Base-by-base conservation (phyloP, 2,329 filamentous ascomycete species). In the Fonsecaea nubica region DNA sequence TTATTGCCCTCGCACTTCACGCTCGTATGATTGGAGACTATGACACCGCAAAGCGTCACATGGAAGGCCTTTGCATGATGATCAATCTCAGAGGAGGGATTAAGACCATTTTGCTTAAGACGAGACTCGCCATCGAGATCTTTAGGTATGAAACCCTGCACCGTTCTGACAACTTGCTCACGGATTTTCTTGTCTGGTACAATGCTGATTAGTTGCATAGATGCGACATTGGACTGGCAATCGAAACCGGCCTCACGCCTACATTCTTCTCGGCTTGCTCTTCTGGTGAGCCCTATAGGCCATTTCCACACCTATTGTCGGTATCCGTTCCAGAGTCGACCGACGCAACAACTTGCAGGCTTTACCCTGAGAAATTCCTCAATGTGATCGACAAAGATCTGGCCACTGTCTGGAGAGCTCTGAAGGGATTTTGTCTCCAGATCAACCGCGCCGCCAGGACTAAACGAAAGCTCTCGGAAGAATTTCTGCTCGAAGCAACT, bases 11-110 rank as follows among this genome's bases (percentile, higher is more conserved):
- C 10, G 75, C 77, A 1, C 68, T 68, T 2, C 72, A 76, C 62
- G 76, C 79, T 8, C 71, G 74, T 33, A 65, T 73, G 9, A 69
- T 59, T 0, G 75, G 75, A 1, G 75, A 81, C 52, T 62, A 63
- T 9, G 62, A 72, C 5, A 66, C 74, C 0, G 76, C 77, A 0
- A 71, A 63, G 7, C 69, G 77, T 32, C 79, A 81, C 57, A 72
- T 80, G 61, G 58, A 75, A n/a, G 80, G 79, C 4, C 72, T 81
- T 13, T 72, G 72, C 13, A 78, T 73, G 65, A 79, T 82, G 5
- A 72, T 80, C 9, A 66, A 73, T 21, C 35, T 82, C 30, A 75
- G 77, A 58, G 80, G 80, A 4, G 79, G 79, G 0, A 35, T 80
- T 1, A 33, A 8, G 8, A 69, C 68, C 0, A 76, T 81, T 12